Percentiles rank a stretch among this genome's conserved stretches.
phyloP scores from a whole-genome alignment of 345 rosid species.

The Noccaea caerulescens region DNA sequence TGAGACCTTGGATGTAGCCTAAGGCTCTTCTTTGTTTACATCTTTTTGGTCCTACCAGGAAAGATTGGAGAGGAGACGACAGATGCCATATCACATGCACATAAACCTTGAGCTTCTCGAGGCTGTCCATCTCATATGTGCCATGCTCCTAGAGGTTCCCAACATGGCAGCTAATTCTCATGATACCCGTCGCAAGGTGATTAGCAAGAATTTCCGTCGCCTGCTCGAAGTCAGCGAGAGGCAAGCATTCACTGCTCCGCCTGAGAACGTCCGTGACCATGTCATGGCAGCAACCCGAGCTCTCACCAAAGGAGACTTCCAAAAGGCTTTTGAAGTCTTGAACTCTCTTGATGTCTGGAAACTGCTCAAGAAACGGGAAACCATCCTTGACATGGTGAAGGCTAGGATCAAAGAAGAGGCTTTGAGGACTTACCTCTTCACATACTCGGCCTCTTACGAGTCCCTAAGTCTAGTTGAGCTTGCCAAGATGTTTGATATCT shows the following conservation, averaged over 20 bases:
- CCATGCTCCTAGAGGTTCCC: conserved; percentile 95
- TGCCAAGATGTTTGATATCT: conserved; percentile 76
- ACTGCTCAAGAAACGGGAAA: conserved; percentile 62
- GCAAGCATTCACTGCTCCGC: conserved; percentile 84
- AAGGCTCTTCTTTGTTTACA: not conserved
- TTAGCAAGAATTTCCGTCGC: conserved; percentile 83
- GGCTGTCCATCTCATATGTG: conserved; percentile 84
- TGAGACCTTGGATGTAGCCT: not conserved
- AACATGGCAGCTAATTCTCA: conserved; percentile 81
- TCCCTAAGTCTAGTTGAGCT: conserved; percentile 71
- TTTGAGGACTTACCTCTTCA: conserved; percentile 73
- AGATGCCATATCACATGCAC: conserved; percentile 98
- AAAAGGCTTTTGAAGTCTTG: conserved; percentile 64
- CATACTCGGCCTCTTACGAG: conserved; percentile 63
- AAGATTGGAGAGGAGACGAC: conserved; percentile 84
- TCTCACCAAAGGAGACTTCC: conserved; percentile 74
- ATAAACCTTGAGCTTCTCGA: conserved; percentile 94
- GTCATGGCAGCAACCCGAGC: conserved; percentile 86
- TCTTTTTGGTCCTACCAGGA: conserved; percentile 56
- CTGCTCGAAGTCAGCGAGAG: conserved; percentile 74
- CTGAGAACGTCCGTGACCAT: conserved; percentile 90
- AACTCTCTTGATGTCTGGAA: conserved; percentile 83
- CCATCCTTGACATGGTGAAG: conserved; percentile 71
- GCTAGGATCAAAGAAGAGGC: conserved; percentile 89
- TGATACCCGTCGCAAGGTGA: conserved; percentile 66